Percentiles rank a stretch among this genome's conserved stretches.
Conservation (phyloP, 1,284 basidiomycete species). For the Moesziomyces parantarcticus region DNA sequence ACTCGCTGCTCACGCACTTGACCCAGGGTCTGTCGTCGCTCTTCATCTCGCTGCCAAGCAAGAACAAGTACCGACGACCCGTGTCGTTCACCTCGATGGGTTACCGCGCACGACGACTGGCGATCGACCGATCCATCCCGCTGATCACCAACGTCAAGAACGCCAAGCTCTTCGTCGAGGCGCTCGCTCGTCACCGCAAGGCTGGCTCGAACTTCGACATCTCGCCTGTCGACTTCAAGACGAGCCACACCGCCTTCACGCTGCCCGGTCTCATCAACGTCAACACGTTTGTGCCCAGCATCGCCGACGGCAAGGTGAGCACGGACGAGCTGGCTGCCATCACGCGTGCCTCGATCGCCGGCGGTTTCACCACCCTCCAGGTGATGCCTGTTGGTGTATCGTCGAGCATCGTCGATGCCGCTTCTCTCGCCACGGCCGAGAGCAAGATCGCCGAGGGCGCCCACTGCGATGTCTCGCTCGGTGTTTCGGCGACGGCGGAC, state of each 20-base stretch:
- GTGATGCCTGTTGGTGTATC: constrained; percentile 50
- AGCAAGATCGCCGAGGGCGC: constrained; percentile 59
- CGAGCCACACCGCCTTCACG: constrained; percentile 83
- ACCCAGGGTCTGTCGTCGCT: constrained; percentile 71
- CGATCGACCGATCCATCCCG: constrained; percentile 98
- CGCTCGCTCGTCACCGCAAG: constrained; percentile 77
- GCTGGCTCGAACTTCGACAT: constrained; percentile 82
- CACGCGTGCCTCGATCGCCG: constrained; percentile 57
- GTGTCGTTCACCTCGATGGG: constrained; percentile 97
- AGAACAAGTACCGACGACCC: constrained; percentile 96
- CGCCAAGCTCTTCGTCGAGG: constrained; percentile 95
- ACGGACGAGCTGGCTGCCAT: constrained; percentile 74
- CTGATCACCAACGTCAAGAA: constrained; percentile 99
- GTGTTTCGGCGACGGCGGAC: constrained; percentile 56
- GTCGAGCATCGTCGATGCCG: constrained; percentile 45
- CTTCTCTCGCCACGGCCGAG: constrained; percentile 55
- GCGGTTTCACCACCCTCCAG: constrained; percentile 64
- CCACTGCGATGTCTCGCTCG: constrained; percentile 63
- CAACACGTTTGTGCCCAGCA: constrained; percentile 84
- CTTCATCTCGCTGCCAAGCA: constrained; percentile 99
- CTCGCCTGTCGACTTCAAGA: constrained; percentile 92
- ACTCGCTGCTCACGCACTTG: constrained; percentile 66
- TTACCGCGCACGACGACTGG: constrained; percentile 95
- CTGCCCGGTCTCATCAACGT: constrained; percentile 94
- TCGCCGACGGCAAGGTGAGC: constrained; percentile 71